Conservation (phyloP, 352 stramenopile genomes). For the Phytophthora cryptogea region DNA sequence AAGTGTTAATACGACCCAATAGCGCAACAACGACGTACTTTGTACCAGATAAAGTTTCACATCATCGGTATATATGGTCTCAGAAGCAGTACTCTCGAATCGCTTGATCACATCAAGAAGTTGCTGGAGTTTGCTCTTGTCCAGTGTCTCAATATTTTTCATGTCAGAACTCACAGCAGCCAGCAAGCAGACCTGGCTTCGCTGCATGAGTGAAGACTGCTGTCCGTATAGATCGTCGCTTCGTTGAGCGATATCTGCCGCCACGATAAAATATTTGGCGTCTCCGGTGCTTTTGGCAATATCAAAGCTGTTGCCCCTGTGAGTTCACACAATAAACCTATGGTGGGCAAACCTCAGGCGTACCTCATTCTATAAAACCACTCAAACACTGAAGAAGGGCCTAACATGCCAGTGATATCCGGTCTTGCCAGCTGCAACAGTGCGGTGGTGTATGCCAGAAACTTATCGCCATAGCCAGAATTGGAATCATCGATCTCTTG, state of each 20-base stretch:
- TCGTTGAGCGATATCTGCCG: constrained; percentile 56
- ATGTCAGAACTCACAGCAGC: constrained; percentile 63
- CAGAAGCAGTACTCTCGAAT: constrained; percentile 30
- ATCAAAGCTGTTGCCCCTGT: constrained; percentile 54
- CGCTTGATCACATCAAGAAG: constrained; percentile 53
- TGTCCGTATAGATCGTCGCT: constrained; percentile 46
- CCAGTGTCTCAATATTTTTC: constrained; percentile 53
- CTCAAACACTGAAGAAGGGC: constrained; percentile 54
- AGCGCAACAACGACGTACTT: background rate
- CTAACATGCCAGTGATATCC: constrained; percentile 18
- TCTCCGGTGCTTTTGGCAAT: constrained; percentile 65
- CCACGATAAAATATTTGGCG: constrained; percentile 55
- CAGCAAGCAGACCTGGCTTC: constrained; percentile 53
- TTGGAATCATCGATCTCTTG: constrained; percentile 11
- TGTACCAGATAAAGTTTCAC: constrained; percentile 44
- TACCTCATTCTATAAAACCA: constrained; percentile 87
- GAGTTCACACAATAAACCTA: background rate
- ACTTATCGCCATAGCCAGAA: constrained; percentile 38
- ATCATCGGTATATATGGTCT: constrained; percentile 17
- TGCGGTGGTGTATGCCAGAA: constrained; percentile 46
- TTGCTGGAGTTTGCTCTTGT: constrained; percentile 33
- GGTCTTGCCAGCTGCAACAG: constrained; percentile 39
- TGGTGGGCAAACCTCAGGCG: background rate
- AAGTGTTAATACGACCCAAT: background rate
- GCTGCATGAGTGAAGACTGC: constrained; percentile 38